phyloP scores from a whole-genome alignment of 352 stramenopile genomes.

The Pythium folliculosum region DNA sequence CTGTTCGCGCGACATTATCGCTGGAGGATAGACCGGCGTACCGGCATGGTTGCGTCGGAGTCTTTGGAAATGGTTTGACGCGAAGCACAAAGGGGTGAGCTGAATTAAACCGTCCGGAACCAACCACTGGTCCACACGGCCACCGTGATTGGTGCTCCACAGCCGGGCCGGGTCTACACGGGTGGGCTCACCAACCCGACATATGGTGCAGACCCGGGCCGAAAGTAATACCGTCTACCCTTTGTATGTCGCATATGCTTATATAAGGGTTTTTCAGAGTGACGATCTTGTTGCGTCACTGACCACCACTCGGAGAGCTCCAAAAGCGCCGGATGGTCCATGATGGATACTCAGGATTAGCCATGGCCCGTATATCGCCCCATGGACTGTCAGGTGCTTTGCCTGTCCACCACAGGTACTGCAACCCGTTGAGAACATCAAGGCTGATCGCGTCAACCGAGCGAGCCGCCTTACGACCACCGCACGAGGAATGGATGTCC shows the following conservation, averaged over 20 bases:
- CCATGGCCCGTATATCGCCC: too few species aligned
- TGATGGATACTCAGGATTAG: too few species aligned
- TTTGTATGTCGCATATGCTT: neutral
- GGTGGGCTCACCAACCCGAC: neutral
- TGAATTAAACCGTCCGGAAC: neutral
- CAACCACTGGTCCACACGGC: constrained; percentile 11
- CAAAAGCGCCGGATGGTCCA: too few species aligned
- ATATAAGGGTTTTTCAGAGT: neutral
- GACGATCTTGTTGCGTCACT: neutral
- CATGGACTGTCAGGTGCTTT: too few species aligned
- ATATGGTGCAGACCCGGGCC: neutral
- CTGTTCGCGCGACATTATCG: neutral
- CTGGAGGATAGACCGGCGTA: neutral
- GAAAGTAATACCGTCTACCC: neutral
- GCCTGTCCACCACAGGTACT: too few species aligned
- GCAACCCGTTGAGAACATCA: too few species aligned
- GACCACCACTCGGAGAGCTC: too few species aligned
- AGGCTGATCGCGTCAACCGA: too few species aligned
- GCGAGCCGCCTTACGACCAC: too few species aligned
- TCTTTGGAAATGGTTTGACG: constrained; percentile 27
- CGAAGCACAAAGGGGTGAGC: neutral
- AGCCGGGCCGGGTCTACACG: neutral
- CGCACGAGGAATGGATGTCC: too few species aligned
- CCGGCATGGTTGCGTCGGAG: constrained; percentile 33
- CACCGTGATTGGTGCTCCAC: constrained; percentile 13